A percentile compares a stretch with the other conserved stretches of the same genome.
phyloP scores from a whole-genome alignment of 2,329 filamentous ascomycete genomes.

The Xylaria sp. region DNA sequence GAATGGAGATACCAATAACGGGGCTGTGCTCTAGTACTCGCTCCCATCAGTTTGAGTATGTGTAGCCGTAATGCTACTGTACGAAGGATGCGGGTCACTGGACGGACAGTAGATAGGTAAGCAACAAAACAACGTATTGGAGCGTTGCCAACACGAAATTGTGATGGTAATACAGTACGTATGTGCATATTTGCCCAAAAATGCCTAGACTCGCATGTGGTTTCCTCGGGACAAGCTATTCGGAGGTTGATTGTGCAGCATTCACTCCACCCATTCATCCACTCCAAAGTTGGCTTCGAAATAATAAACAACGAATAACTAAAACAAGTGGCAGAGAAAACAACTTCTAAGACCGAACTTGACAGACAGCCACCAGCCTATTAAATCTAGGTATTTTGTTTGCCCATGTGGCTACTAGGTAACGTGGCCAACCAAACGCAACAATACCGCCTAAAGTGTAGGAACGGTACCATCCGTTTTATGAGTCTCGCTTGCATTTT shows the following conservation, averaged over 20 bases:
- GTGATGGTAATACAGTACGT: neutral
- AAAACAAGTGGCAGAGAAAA: neutral
- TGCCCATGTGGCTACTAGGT: neutral
- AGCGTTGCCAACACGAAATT: neutral
- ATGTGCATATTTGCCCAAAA: neutral
- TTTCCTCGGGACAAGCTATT: neutral
- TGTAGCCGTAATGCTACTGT: slow-evolving; percentile 21
- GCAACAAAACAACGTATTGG: neutral
- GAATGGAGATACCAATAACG: slow-evolving; percentile 12
- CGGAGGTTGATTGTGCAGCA: neutral
- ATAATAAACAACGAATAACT: neutral
- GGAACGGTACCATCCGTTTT: slow-evolving; percentile 5
- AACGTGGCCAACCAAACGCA: neutral
- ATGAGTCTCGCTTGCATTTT: slow-evolving; percentile 24
- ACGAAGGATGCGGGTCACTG: neutral
- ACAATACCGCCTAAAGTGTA: slow-evolving; percentile 14
- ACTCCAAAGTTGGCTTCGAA: neutral
- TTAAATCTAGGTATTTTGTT: neutral
- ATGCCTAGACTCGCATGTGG: neutral
- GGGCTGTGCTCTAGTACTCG: slow-evolving; percentile 2
- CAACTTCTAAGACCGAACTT: neutral
- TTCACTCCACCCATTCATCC: neutral
- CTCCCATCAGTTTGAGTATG: slow-evolving; percentile 16
- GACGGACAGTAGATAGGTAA: neutral
- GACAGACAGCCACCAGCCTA: neutral